Base-by-base conservation (phyloP, 306 rosid genomes). In the Castanospermum australe region DNA sequence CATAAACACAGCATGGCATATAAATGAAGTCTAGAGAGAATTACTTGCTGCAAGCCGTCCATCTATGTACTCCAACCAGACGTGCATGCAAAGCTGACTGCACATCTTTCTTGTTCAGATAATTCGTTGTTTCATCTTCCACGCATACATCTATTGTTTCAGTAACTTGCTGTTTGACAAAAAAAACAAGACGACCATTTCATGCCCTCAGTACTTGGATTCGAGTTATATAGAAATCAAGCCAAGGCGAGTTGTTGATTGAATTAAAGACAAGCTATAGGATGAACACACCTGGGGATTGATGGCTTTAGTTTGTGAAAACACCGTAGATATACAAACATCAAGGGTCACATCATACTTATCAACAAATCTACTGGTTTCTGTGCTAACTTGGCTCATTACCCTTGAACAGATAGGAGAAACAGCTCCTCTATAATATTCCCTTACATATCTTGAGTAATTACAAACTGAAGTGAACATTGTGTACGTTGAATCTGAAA, bases 21-120 rank as follows among this genome's bases (percentile, higher is more conserved):
- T 8, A 54, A 38, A 20, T 44, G 47, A 78, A 67, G 30, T 22
- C 3, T 3, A 21, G 22, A 71, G 66, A 54, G 41, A 65, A 66
- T 82, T 92, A 95, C 99, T 70, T 92, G 98, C 97, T 95, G 89
- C 99, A 95, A 66, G 90, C 96, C 36, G 88, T 87, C 99, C 99
- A 95, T 71, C 79, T 75, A 32, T 79, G 86, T 6, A 85, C 93
- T 51, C 97, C 97, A 55, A 95, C 93, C 41, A 95, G 90, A 25
- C 84, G 91, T 7, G 99, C 98, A 47, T 83, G 97, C 59, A 95
- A 91, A 10, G 97, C 94, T 39, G 87, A 89, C 60, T 88, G 93
- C 54, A 93, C 99, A 62, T 93, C 97, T 77, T 71, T 84, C 72
- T 97, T 81, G 77, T 95, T 95, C 61, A 95, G 84, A 78, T 95